A percentile compares a stretch with the other conserved stretches of the same genome.
Conservation (phyloP, 345 rosid genomes). For the Toxicodendron radicans region DNA sequence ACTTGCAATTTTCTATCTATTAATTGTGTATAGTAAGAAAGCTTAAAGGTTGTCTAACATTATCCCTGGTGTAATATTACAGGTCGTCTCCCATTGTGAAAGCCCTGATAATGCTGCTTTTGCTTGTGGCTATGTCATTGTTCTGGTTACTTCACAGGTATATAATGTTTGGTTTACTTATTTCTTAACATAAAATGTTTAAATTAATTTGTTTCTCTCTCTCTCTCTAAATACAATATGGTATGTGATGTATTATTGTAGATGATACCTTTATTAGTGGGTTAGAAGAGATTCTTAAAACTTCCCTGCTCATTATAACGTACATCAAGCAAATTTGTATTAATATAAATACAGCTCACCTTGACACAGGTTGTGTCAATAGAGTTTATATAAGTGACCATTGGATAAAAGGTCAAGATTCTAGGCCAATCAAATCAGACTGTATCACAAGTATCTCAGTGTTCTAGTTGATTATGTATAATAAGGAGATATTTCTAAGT, state of each 20-base stretch:
- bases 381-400: neutral
- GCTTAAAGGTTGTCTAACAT: neutral
- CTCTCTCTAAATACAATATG: neutral
- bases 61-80: constrained; percentile 21
- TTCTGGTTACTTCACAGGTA: constrained; percentile 81
- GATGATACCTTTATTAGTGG: neutral
- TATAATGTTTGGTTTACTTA: neutral
- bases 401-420: neutral
- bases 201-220: neutral
- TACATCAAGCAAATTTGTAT: neutral
- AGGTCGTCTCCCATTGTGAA: constrained; percentile 67
- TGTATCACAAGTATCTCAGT: neutral
- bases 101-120: constrained; percentile 61
- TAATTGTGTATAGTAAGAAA: neutral
- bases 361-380: neutral
- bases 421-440: neutral
- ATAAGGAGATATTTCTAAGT: neutral
- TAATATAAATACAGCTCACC: neutral
- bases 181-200: neutral
- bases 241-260: neutral
- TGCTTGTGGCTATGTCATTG: constrained; percentile 71
- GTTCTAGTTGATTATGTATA: neutral
- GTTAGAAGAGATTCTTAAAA: neutral
- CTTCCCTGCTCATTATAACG: neutral
- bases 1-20: neutral